Evolutionary conservation across 257 asterid species (phyloP).

Genomic region (Schizonepeta tenuifolia): DNA sequence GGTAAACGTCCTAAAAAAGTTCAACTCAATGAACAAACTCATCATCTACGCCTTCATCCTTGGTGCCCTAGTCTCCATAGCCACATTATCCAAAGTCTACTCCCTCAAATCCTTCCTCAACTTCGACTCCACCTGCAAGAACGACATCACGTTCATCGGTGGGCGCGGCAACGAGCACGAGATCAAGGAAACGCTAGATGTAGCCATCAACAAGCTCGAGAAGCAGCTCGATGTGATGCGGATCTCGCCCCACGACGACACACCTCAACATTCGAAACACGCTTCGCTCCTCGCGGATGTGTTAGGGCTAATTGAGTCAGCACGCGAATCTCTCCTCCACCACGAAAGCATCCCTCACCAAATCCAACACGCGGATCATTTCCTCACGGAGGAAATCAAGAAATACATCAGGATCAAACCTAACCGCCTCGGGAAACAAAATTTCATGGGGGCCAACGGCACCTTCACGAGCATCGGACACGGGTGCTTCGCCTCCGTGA

Average conservation of each 20-base stretch:
- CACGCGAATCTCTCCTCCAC: neutral
- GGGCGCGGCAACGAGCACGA: conserved; percentile 1
- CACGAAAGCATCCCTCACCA: neutral
- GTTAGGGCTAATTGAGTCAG: conserved; percentile 48
- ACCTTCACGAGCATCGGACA: conserved; percentile 68
- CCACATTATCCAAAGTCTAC: conserved; percentile 49
- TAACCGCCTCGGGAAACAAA: conserved; percentile 57
- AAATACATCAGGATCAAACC: conserved; percentile 58
- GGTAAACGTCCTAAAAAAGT: conserved; percentile 31
- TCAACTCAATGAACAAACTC: conserved; percentile 43
- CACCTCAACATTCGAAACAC: conserved; percentile 26
- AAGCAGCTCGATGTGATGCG: conserved; percentile 40
- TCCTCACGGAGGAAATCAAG: conserved; percentile 57
- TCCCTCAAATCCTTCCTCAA: conserved; percentile 43
- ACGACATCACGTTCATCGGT: neutral
- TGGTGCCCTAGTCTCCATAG: conserved; percentile 38
- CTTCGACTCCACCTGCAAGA: conserved; percentile 36
- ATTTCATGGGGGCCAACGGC: conserved; percentile 73
- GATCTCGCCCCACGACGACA: conserved; percentile 26
- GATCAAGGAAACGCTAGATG: conserved; percentile 32
- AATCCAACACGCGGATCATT: conserved; percentile 29
- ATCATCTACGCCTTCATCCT: conserved; percentile 34
- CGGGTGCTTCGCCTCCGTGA: conserved; percentile 56
- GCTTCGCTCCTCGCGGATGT: conserved; percentile 61
- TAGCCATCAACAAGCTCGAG: conserved; percentile 43